phyloP scores from a whole-genome alignment of 176 grass and related monocot genomes.

The Cymbopogon citratus region DNA sequence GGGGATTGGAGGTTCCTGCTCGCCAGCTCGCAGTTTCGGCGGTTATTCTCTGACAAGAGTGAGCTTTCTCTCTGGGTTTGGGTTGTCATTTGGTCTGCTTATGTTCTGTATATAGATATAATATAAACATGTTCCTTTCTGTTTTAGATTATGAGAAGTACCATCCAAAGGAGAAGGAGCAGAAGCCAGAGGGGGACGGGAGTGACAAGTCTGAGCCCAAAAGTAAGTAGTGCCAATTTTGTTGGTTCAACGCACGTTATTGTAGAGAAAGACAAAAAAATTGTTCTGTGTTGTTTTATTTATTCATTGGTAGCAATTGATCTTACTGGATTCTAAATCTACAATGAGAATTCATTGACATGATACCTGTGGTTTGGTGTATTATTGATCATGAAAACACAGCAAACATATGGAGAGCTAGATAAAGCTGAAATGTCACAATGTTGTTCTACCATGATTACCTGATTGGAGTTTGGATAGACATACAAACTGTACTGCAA shows the following conservation, averaged over 20 bases:
- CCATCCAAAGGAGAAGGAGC: slow-evolving; percentile 65
- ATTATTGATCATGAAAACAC: neutral
- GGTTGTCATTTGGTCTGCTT: neutral
- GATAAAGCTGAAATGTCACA: neutral
- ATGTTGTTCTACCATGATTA: neutral
- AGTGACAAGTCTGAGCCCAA: slow-evolving; percentile 68
- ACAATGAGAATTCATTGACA: neutral
- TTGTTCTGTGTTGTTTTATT: neutral
- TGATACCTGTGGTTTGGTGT: neutral
- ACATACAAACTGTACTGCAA: neutral
- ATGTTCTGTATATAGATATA: neutral
- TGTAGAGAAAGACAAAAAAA: neutral
- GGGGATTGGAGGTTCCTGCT: slow-evolving; percentile 59
- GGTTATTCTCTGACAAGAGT: slow-evolving; percentile 67
- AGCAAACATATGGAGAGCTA: neutral
- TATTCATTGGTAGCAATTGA: neutral
- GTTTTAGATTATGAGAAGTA: slow-evolving; percentile 72
- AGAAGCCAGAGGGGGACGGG: slow-evolving; percentile 52
- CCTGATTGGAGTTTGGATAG: neutral
- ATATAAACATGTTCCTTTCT: neutral
- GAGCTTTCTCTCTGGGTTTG: slow-evolving; percentile 28
- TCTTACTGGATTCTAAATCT: neutral
- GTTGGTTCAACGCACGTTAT: neutral
- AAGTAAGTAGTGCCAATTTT: slow-evolving; percentile 31
- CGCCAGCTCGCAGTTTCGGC: slow-evolving; percentile 48